Percentiles rank a stretch among this genome's conserved stretches.
Conservation (phyloP, 768 basidiomycete genomes). For the Pleurotus platypus region DNA sequence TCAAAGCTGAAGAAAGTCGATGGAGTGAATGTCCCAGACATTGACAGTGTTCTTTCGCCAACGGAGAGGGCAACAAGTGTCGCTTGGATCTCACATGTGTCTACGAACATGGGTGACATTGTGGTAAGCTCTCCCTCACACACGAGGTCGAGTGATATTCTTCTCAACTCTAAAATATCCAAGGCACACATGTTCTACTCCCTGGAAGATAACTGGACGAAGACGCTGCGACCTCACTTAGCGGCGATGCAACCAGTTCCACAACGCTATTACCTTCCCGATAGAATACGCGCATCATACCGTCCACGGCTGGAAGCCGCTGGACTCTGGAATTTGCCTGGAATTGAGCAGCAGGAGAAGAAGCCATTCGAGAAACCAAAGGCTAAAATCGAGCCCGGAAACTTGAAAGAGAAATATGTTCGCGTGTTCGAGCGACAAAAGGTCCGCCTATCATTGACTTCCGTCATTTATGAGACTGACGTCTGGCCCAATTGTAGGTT, state of each 20-base stretch:
- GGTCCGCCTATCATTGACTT: slow-evolving; percentile 29
- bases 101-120: slow-evolving; percentile 64
- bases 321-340: slow-evolving; percentile 56
- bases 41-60: slow-evolving; percentile 45
- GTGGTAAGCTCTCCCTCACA: slow-evolving; percentile 44
- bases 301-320: slow-evolving; percentile 56
- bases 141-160: not conserved
- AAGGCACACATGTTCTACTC: slow-evolving; percentile 68
- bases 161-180: slow-evolving; percentile 7
- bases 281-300: slow-evolving; percentile 55
- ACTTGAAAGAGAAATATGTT: slow-evolving; percentile 35
- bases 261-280: slow-evolving; percentile 71
- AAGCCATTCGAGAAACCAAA: slow-evolving; percentile 31
- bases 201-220: slow-evolving; percentile 56
- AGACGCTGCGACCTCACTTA: slow-evolving; percentile 51
- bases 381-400: slow-evolving; percentile 26
- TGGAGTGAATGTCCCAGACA: slow-evolving; percentile 28
- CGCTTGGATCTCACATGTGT: slow-evolving; percentile 67
- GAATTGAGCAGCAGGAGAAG: slow-evolving; percentile 41
- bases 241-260: slow-evolving; percentile 59
- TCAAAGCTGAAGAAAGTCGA: slow-evolving; percentile 36
- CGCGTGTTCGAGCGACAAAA: slow-evolving; percentile 64
- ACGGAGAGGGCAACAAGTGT: slow-evolving; percentile 48
- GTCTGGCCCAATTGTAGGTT: slow-evolving; percentile 34
- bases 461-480: not conserved